A percentile compares a stretch with the other conserved stretches of the same genome.
These are phyloP conservation scores for Thalassiosira profunda DNA, from an alignment of 108 stramenopile genomes.

Conservation along the genomic window DNA sequence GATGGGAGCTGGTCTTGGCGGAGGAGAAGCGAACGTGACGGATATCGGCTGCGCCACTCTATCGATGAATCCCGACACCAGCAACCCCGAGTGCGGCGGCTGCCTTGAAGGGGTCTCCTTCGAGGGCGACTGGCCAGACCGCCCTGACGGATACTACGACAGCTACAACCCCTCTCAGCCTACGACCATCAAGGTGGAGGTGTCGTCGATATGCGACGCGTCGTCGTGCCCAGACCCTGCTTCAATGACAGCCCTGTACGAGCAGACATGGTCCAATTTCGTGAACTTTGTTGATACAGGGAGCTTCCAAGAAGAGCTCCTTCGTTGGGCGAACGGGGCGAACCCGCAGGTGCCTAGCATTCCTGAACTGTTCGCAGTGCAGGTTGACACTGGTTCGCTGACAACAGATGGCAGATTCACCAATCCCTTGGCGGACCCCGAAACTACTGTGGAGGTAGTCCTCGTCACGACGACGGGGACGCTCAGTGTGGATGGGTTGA, in stretches of 20 bases:
- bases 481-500: constrained; percentile 4
- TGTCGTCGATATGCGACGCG: constrained; percentile 1
- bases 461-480: constrained; percentile 13
- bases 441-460: background rate
- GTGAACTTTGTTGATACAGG: constrained; percentile 1
- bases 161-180: background rate
- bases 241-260: constrained; percentile 5
- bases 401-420: constrained; percentile 12
- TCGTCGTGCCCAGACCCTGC: constrained; percentile 4
- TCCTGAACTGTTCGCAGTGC: constrained; percentile 5
- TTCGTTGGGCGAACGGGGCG: constrained; percentile 6
- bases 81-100: constrained; percentile 26
- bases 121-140: constrained; percentile 1
- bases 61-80: constrained; percentile 14
- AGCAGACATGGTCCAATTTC: constrained; percentile 13
- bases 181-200: constrained; percentile 14
- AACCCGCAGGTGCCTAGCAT: constrained; percentile 7
- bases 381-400: constrained; percentile 8
- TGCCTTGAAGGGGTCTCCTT: constrained; percentile 6
- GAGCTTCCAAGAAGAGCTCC: constrained; percentile 9
- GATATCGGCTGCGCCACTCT: constrained; percentile 22
- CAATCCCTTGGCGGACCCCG: constrained; percentile 5
- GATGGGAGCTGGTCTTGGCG: constrained; percentile 15
- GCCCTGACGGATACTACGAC: background rate
- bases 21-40: constrained; percentile 2